These are phyloP conservation scores for Hypoxylon sp. DNA, from an alignment of 2,329 filamentous ascomycete genomes.

Conservation along the genomic window DNA sequence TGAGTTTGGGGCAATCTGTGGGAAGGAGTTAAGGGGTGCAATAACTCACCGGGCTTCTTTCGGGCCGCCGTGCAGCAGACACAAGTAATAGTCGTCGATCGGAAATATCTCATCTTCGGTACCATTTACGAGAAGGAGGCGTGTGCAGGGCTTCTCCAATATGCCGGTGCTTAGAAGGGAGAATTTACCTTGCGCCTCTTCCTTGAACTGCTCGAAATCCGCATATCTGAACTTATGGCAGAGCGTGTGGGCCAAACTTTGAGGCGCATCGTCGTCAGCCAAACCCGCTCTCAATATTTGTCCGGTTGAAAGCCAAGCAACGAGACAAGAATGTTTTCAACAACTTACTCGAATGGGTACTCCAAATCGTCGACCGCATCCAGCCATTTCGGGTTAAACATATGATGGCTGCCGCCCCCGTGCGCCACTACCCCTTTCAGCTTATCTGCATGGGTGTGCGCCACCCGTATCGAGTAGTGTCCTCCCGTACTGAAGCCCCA, in stretches of 20 bases:
- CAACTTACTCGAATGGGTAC: slow-evolving; percentile 69
- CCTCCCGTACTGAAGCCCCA: slow-evolving; percentile 73
- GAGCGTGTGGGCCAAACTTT: slow-evolving; percentile 50
- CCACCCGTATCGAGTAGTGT: slow-evolving; percentile 70
- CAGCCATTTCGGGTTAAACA: slow-evolving; percentile 70
- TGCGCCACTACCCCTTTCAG: slow-evolving; percentile 67
- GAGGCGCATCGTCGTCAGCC: slow-evolving; percentile 15
- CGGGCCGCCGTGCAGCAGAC: slow-evolving; percentile 65
- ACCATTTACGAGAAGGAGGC: slow-evolving; percentile 69
- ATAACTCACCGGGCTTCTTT: slow-evolving; percentile 62
- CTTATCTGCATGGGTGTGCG: slow-evolving; percentile 69
- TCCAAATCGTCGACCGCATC: slow-evolving; percentile 69
- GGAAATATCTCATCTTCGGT: slow-evolving; percentile 74
- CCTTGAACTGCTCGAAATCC: slow-evolving; percentile 53
- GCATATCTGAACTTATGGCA: slow-evolving; percentile 52
- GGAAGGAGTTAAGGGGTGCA: background rate
- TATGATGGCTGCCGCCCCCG: slow-evolving; percentile 71
- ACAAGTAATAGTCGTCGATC: slow-evolving; percentile 71
- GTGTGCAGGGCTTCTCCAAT: slow-evolving; percentile 64
- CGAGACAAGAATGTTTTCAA: background rate
- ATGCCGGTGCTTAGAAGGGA: slow-evolving; percentile 70
- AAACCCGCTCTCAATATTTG: background rate
- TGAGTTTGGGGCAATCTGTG: background rate
- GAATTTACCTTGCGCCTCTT: slow-evolving; percentile 60
- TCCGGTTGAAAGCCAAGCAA: background rate